Conservation (phyloP, 2,329 filamentous ascomycete species). For the Hirsutella rhossiliensis region DNA sequence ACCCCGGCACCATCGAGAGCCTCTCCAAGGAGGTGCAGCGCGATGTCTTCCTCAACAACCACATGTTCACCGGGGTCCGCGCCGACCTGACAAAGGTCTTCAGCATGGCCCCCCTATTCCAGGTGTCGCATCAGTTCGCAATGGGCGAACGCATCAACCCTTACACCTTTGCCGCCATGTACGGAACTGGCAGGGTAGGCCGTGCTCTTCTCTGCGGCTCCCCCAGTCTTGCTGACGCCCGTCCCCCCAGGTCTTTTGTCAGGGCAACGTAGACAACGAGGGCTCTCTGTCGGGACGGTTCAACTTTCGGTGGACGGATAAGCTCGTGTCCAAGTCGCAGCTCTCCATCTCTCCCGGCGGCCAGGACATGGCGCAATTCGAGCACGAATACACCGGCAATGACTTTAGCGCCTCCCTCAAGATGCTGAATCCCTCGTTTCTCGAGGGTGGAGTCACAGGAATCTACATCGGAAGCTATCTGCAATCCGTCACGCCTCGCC, state of each 20-base stretch:
- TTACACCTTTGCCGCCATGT: constrained; percentile 89
- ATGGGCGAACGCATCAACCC: constrained; percentile 89
- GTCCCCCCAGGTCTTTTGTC: constrained; percentile 66
- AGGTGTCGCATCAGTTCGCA: constrained; percentile 92
- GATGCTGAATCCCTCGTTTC: constrained; percentile 84
- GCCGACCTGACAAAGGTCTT: constrained; percentile 96
- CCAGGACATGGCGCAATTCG: constrained; percentile 84
- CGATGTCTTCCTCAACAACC: constrained; percentile 92
- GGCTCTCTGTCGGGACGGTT: constrained; percentile 76
- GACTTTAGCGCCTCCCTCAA: constrained; percentile 93
- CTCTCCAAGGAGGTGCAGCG: constrained; percentile 87
- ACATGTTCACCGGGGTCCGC: constrained; percentile 91
- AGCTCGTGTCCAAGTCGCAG: constrained; percentile 75
- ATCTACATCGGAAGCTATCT: constrained; percentile 95
- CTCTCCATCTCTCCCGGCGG: constrained; percentile 71
- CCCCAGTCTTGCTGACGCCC: neutral
- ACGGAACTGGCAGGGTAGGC: constrained; percentile 78
- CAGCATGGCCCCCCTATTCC: constrained; percentile 86
- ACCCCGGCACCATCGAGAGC: constrained; percentile 86
- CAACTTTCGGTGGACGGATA: constrained; percentile 80
- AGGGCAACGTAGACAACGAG: constrained; percentile 92
- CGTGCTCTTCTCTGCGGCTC: neutral
- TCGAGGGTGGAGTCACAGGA: constrained; percentile 87
- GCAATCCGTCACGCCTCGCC: constrained; percentile 77
- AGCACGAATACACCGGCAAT: constrained; percentile 86